Percentiles rank a stretch among this genome's conserved stretches.
Evolutionary conservation across 2,329 filamentous ascomycete species (phyloP).

Genomic region (Cladosporium sp.): DNA sequence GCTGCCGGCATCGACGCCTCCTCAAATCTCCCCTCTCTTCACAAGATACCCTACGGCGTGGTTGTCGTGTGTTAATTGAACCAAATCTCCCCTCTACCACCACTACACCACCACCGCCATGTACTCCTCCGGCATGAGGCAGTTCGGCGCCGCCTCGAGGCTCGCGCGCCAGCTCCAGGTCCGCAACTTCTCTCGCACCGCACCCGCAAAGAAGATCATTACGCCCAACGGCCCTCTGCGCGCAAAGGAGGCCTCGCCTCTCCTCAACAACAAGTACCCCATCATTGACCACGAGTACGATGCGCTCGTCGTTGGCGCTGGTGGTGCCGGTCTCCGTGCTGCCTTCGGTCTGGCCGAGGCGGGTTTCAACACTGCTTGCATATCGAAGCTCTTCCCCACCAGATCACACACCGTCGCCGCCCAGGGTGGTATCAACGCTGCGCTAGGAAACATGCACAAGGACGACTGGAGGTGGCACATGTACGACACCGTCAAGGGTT

Average conservation of each 20-base stretch:
- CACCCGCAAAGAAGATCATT: constrained; percentile 80
- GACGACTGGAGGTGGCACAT: constrained; percentile 99
- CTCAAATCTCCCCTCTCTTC: constrained; percentile 7
- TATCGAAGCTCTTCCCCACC: constrained; percentile 83
- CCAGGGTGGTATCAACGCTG: constrained; percentile 81
- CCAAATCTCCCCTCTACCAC: constrained; percentile 13
- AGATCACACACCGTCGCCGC: constrained; percentile 80
- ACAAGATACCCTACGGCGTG: constrained; percentile 5
- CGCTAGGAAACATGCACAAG: constrained; percentile 93
- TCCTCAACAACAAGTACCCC: constrained; percentile 86
- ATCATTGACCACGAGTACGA: constrained; percentile 99
- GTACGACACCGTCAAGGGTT: constrained; percentile 98
- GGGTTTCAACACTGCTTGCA: constrained; percentile 86
- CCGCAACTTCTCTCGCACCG: constrained; percentile 79
- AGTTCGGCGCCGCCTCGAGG: constrained; percentile 36
- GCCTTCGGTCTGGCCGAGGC: constrained; percentile 86
- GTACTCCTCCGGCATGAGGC: constrained; percentile 41
- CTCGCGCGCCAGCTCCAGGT: constrained; percentile 46
- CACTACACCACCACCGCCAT: constrained; percentile 28
- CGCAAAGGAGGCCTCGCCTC: constrained; percentile 89
- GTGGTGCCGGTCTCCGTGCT: constrained; percentile 77
- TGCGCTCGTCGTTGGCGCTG: constrained; percentile 88
- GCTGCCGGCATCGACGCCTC: background rate
- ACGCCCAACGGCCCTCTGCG: constrained; percentile 75
- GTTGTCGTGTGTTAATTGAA: constrained; percentile 2